These are phyloP conservation scores for Nakazawaea pomicola DNA, from an alignment of 805 yeast species.

Conservation along the genomic window DNA sequence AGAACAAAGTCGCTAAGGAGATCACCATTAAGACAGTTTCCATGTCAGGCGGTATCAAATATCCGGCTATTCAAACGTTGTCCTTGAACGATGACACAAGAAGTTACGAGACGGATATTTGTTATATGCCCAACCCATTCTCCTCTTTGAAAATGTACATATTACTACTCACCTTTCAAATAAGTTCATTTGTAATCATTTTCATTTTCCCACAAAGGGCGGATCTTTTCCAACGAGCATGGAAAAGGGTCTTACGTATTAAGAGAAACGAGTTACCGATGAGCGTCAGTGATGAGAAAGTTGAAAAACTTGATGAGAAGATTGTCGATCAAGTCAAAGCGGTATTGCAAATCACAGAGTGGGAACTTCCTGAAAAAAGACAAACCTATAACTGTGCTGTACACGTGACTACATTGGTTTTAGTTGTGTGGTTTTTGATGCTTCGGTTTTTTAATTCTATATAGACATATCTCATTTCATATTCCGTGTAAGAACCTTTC, in stretches of 20 bases:
- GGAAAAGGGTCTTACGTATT: not conserved
- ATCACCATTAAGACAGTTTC: constrained; percentile 85
- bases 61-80: constrained; percentile 83
- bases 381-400: not conserved
- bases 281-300: constrained; percentile 1
- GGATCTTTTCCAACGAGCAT: not conserved
- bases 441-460: constrained; percentile 6
- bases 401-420: not conserved
- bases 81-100: constrained; percentile 51
- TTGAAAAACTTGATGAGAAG: not conserved
- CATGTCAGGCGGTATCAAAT: constrained; percentile 85
- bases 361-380: constrained; percentile 10
- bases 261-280: not conserved
- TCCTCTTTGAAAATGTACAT: constrained; percentile 11
- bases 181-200: constrained; percentile 11
- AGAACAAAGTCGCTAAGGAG: constrained; percentile 47
- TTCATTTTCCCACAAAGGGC: constrained; percentile 1
- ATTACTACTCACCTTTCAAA: constrained; percentile 5
- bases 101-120: constrained; percentile 6
- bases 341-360: not conserved
- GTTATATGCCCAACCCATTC: constrained; percentile 7
- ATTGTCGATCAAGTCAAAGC: not conserved
- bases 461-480: constrained; percentile 13
- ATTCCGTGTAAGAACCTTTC: constrained; percentile 34
- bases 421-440: not conserved